Percentiles rank a stretch among this genome's conserved stretches.
phyloP scores from a whole-genome alignment of 495 filamentous ascomycete species.

The Melanomma pulvis-pyrius region DNA sequence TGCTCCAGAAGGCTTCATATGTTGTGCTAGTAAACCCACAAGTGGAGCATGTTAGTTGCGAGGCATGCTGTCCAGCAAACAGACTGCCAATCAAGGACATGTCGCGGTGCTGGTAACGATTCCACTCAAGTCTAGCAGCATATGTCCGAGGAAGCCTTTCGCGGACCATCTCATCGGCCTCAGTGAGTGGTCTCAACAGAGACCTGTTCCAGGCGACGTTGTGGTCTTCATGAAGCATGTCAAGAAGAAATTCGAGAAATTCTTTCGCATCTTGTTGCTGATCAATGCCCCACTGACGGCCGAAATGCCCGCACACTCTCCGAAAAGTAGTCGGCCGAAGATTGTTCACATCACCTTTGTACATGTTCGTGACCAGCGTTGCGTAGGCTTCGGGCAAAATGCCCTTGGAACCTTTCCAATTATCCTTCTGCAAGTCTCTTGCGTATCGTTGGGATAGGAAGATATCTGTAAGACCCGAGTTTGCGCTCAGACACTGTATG shows the following conservation, averaged over 20 bases:
- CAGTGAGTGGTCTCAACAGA: slow-evolving; percentile 61
- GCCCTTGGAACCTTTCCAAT: slow-evolving; percentile 75
- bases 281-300: slow-evolving; percentile 62
- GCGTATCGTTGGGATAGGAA: slow-evolving; percentile 61
- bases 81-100: slow-evolving; percentile 67
- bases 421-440: slow-evolving; percentile 50
- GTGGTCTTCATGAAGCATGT: slow-evolving; percentile 74
- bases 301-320: slow-evolving; percentile 61
- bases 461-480: slow-evolving; percentile 68
- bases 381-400: slow-evolving; percentile 75
- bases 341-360: slow-evolving; percentile 61
- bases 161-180: slow-evolving; percentile 63
- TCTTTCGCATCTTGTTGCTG: slow-evolving; percentile 79
- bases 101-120: slow-evolving; percentile 68
- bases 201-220: slow-evolving; percentile 66
- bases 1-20: slow-evolving; percentile 71
- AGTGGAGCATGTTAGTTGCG: slow-evolving; percentile 63
- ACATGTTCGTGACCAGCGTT: slow-evolving; percentile 73
- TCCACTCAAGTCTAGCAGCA: slow-evolving; percentile 69
- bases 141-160: slow-evolving; percentile 63
- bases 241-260: slow-evolving; percentile 72
- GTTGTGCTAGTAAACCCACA: slow-evolving; percentile 70
- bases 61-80: slow-evolving; percentile 72
- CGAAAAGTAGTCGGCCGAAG: slow-evolving; percentile 62
- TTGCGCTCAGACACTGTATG: slow-evolving; percentile 80